Percentiles rank a stretch among this genome's conserved stretches.
Conservation (phyloP, 2,329 filamentous ascomycete genomes). For the Metarhizium brunneum region DNA sequence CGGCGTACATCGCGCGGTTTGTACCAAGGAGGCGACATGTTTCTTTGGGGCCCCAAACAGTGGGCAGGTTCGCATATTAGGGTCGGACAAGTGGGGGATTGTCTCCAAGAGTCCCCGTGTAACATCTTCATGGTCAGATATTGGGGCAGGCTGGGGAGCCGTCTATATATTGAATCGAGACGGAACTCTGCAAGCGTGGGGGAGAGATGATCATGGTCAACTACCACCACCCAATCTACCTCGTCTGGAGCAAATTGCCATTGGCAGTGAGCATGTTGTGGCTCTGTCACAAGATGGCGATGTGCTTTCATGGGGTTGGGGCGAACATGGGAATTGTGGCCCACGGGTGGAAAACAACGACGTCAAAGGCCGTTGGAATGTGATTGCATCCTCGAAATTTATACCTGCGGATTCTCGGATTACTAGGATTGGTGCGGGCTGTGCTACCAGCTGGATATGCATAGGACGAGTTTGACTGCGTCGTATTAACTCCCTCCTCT, state of each 20-base stretch:
- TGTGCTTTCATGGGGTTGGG: constrained; percentile 89
- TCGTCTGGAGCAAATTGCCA: constrained; percentile 52
- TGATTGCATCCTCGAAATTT: constrained; percentile 50
- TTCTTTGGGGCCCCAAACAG: constrained; percentile 45
- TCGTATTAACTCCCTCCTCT: neutral
- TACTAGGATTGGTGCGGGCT: constrained; percentile 66
- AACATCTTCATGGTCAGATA: constrained; percentile 52
- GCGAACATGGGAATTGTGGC: constrained; percentile 95
- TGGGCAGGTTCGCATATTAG: constrained; percentile 59
- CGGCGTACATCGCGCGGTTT: constrained; percentile 56
- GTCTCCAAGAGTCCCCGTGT: constrained; percentile 44
- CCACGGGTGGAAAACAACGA: constrained; percentile 52
- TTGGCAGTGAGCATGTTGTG: constrained; percentile 86
- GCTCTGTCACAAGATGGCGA: constrained; percentile 55
- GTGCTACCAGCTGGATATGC: constrained; percentile 78
- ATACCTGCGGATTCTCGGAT: constrained; percentile 44
- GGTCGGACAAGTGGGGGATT: constrained; percentile 65
- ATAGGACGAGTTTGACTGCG: constrained; percentile 19
- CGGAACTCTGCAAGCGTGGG: constrained; percentile 62
- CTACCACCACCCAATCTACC: constrained; percentile 57
- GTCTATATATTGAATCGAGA: constrained; percentile 60
- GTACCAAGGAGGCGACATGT: constrained; percentile 80
- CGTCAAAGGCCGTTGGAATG: constrained; percentile 60
- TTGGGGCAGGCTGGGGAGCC: constrained; percentile 75
- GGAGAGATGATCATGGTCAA: constrained; percentile 78